A percentile compares a stretch with the other conserved stretches of the same genome.
Evolutionary conservation across 768 basidiomycete species (phyloP).

Genomic region (Pleurotus tuoliensis): DNA sequence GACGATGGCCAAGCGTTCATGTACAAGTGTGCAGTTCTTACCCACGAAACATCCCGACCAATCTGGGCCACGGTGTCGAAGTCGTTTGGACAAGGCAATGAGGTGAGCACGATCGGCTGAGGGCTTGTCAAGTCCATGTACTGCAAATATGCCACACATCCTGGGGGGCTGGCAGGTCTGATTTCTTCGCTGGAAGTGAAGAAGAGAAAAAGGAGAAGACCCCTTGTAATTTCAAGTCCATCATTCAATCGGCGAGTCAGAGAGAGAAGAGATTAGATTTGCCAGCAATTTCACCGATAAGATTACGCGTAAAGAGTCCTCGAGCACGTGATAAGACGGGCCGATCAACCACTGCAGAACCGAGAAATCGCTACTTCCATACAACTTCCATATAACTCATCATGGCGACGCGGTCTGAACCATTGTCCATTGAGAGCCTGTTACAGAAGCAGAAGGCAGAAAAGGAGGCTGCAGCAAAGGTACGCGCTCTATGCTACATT

Average conservation of each 20-base stretch:
- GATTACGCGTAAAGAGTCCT: background rate
- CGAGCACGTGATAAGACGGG: too few relatives aligned
- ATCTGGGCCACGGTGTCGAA: conserved; percentile 94
- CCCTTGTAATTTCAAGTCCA: background rate
- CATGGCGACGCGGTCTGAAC: conserved; percentile 56
- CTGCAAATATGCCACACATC: conserved; percentile 94
- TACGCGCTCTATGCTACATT: conserved; percentile 20
- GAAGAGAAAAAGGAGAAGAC: background rate
- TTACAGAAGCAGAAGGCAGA: conserved; percentile 85
- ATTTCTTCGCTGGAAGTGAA: background rate
- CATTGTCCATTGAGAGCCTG: conserved; percentile 85
- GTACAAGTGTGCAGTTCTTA: conserved; percentile 77
- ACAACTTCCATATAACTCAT: too few relatives aligned
- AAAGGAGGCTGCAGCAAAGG: conserved; percentile 89
- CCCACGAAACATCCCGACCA: conserved; percentile 97
- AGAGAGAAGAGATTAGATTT: background rate
- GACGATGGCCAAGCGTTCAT: conserved; percentile 96
- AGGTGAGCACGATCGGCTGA: conserved; percentile 63
- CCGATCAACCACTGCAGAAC: too few relatives aligned
- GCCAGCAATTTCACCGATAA: background rate
- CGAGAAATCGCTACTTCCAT: too few relatives aligned
- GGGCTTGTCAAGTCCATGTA: conserved; percentile 76
- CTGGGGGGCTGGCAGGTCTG: conserved; percentile 9
- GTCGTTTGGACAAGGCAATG: conserved; percentile 84
- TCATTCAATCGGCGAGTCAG: background rate